phyloP scores from a whole-genome alignment of 1,284 basidiomycete genomes.

The Marasmius fiardii region DNA sequence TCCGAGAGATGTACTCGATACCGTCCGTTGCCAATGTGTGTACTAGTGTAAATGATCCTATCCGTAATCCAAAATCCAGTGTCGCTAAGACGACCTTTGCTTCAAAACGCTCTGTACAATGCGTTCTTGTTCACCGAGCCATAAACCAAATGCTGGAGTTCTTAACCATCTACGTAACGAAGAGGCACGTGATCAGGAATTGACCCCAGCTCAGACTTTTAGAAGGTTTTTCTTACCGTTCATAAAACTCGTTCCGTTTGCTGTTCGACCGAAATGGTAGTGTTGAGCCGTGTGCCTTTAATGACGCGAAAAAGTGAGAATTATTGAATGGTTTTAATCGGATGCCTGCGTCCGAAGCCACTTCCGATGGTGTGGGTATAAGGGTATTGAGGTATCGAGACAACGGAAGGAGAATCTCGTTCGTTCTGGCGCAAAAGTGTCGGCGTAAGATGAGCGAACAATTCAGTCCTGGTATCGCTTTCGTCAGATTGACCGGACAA shows the following conservation, averaged over 20 bases:
- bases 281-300: constrained; percentile 77
- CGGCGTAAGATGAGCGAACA: constrained; percentile 71
- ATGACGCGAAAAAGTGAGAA: constrained; percentile 75
- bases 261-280: constrained; percentile 70
- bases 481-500: not conserved
- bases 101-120: constrained; percentile 56
- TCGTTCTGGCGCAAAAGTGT: constrained; percentile 88
- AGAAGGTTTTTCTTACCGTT: constrained; percentile 32
- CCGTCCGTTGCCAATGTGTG: too few species aligned
- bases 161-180: constrained; percentile 58
- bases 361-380: constrained; percentile 66
- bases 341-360: constrained; percentile 24
- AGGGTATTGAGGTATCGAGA: constrained; percentile 92
- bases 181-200: not conserved
- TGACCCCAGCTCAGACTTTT: too few species aligned
- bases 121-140: constrained; percentile 72
- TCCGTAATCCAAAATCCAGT: too few species aligned
- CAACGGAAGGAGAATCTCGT: constrained; percentile 86
- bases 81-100: constrained; percentile 13
- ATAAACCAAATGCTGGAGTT: constrained; percentile 71
- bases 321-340: constrained; percentile 79
- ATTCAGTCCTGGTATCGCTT: constrained; percentile 45
- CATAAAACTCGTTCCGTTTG: constrained; percentile 70
- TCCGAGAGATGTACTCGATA: too few species aligned
- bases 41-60: too few species aligned